Conservation (phyloP, 2,329 filamentous ascomycete species). For the Fusarium subtropicale region DNA sequence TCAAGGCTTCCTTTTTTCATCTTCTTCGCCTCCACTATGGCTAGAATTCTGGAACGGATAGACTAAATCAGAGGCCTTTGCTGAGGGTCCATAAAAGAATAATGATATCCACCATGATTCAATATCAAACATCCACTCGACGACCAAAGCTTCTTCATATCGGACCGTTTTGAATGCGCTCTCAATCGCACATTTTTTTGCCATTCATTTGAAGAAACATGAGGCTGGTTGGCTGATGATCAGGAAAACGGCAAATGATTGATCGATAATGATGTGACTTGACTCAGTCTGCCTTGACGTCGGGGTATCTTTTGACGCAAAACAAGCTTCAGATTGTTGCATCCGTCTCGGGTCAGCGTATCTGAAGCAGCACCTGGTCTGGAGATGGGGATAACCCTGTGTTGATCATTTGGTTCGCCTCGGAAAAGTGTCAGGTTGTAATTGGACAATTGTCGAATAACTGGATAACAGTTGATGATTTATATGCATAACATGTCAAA, state of each 20-base stretch:
- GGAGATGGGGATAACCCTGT: constrained; percentile 4
- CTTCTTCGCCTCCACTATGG: not conserved
- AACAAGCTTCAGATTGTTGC: constrained; percentile 23
- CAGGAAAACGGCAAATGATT: not conserved
- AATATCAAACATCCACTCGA: constrained; percentile 30
- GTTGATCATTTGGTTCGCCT: constrained; percentile 19
- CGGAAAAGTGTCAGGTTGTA: not conserved
- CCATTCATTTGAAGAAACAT: constrained; percentile 21
- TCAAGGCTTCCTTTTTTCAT: too few species aligned
- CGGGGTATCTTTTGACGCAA: constrained; percentile 11
- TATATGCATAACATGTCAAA: constrained; percentile 16
- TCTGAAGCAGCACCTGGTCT: constrained; percentile 8
- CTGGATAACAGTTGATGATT: not conserved
- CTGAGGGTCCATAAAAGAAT: constrained; percentile 22
- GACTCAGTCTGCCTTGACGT: constrained; percentile 1
- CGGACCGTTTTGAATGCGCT: constrained; percentile 33
- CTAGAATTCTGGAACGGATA: constrained; percentile 11
- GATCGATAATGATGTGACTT: not conserved
- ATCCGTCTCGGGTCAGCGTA: constrained; percentile 7
- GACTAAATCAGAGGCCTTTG: constrained; percentile 11
- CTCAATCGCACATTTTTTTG: constrained; percentile 21
- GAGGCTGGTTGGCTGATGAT: constrained; percentile 13
- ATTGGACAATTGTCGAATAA: constrained; percentile 1
- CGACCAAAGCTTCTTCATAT: constrained; percentile 24
- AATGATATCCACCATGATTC: constrained; percentile 24